Evolutionary conservation across 352 stramenopile genomes (phyloP), one percentile per base, ranked within the genome.

Genomic region (Globisporangium heterothallicum): DNA sequence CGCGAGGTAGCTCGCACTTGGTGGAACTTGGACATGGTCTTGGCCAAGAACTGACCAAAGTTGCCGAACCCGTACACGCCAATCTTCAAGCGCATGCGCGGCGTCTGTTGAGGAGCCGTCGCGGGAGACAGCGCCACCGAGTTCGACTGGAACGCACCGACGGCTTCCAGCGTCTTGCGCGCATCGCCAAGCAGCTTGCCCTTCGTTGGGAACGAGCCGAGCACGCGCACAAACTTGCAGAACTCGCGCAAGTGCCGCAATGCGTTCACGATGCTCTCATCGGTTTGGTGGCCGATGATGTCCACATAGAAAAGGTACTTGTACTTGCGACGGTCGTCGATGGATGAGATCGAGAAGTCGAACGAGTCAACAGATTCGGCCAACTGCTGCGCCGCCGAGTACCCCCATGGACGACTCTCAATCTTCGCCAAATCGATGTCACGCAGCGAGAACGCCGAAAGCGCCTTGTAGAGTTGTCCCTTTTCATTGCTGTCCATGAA

Each of bases 11-110:
- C 81, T 5, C 95, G 82, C 35, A 98, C 86, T 1, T 75, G 67
- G 52, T 96, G 88, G 56, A 96, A 84, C 67, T 97, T 97, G 32
- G 78, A 61, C 68, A 98, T 97, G 8, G 84, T 96, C 74, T 93
- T 92, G n/a, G 88, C 87, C 53, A 99, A 89, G 71, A 99, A 99
- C 75, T 98, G 96, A 26, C 95, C 96, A 68, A 99, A 99, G 62
- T 97, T 94, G 35, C 96, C 92, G 63, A 98, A 99, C 4, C 95
- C 95, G 49, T 98, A 87, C 36, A 99, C 89, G 29, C 95, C 96
- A 58, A 99, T 98, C 42, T 85, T 97, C 29, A 98, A 77, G 2
- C 88, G 84, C 50, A 60, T 40, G 0, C 48, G 40, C 8, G 70
- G 49, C 3, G 54, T 42, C n/a, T 64, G 32, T 30, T 68, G 58